Conservation (phyloP, 345 rosid genomes). For the Carallia pectinifolia region DNA sequence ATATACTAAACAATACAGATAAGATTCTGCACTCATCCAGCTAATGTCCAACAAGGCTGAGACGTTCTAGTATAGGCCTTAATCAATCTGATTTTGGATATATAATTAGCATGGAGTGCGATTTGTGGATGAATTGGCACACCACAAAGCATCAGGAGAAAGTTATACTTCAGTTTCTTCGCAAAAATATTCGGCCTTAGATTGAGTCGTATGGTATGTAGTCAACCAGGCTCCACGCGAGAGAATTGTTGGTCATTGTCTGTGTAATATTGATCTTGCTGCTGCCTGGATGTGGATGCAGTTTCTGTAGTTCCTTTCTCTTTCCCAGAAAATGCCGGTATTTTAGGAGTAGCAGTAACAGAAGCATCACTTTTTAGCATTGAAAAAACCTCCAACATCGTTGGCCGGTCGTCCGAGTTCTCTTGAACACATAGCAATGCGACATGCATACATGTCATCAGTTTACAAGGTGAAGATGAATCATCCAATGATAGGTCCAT, state of each 20-base stretch:
- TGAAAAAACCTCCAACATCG: slow-evolving; percentile 8
- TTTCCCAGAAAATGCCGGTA: slow-evolving; percentile 8
- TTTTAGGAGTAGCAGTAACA: background rate
- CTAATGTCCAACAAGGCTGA: too few relatives aligned
- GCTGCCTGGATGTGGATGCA: background rate
- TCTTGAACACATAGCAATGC: slow-evolving; percentile 20
- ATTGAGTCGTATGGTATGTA: background rate
- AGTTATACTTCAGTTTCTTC: too few relatives aligned
- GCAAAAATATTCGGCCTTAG: too few relatives aligned
- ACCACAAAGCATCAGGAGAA: too few relatives aligned
- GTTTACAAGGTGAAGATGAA: slow-evolving; percentile 14
- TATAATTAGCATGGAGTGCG: too few relatives aligned
- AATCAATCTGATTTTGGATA: too few relatives aligned
- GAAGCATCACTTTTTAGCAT: background rate
- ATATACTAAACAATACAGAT: too few relatives aligned
- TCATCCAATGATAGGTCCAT: slow-evolving; percentile 18
- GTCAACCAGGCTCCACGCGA: slow-evolving; percentile 30
- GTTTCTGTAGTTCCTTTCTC: background rate
- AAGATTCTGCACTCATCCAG: too few relatives aligned
- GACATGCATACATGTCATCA: slow-evolving; percentile 11
- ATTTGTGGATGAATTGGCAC: too few relatives aligned
- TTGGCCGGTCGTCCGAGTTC: slow-evolving; percentile 19
- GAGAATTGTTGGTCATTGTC: slow-evolving; percentile 28
- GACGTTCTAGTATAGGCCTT: too few relatives aligned
- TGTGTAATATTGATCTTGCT: slow-evolving; percentile 15